Conservation (phyloP, 2,329 filamentous ascomycete species). For the Chrysoporthe deuterocubensis region DNA sequence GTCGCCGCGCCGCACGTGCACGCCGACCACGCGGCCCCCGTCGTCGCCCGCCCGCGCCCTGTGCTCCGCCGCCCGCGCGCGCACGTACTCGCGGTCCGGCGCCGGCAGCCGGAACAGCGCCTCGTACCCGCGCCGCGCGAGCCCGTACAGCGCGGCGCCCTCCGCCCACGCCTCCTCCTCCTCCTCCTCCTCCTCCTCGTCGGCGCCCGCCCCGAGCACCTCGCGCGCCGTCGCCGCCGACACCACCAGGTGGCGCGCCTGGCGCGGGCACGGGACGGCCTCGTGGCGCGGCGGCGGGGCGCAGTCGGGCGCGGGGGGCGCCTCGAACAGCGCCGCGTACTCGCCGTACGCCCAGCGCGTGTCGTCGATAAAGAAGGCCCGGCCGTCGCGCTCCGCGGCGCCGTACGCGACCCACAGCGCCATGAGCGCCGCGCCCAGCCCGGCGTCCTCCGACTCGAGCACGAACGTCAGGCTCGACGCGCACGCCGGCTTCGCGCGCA, state of each 20-base stretch:
- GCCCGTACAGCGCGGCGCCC: conserved; percentile 62
- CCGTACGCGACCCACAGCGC: conserved; percentile 84
- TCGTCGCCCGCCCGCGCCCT: conserved; percentile 51
- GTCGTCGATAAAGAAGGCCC: conserved; percentile 85
- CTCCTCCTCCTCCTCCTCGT: not conserved
- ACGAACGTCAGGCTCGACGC: conserved; percentile 76
- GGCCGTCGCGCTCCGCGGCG: conserved; percentile 72
- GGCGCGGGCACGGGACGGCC: conserved; percentile 79
- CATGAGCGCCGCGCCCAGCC: conserved; percentile 77
- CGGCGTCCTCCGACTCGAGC: conserved; percentile 74
- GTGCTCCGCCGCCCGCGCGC: conserved; percentile 61
- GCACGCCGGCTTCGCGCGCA: conserved; percentile 62
- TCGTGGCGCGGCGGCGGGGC: conserved; percentile 73
- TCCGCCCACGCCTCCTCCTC: too few relatives aligned
- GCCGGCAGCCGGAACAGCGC: conserved; percentile 71
- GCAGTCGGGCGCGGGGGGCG: conserved; percentile 68
- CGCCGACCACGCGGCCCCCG: conserved; percentile 61
- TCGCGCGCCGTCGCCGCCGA: conserved; percentile 69
- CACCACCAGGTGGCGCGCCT: conserved; percentile 74
- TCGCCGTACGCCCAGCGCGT: conserved; percentile 80
- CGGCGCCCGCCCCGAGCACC: conserved; percentile 57
- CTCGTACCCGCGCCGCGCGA: conserved; percentile 73
- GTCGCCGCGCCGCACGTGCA: conserved; percentile 83
- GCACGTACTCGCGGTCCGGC: conserved; percentile 69
- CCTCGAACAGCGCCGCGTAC: conserved; percentile 73